phyloP scores from a whole-genome alignment of 805 yeast species.

The Metschnikowia dekortorum region DNA sequence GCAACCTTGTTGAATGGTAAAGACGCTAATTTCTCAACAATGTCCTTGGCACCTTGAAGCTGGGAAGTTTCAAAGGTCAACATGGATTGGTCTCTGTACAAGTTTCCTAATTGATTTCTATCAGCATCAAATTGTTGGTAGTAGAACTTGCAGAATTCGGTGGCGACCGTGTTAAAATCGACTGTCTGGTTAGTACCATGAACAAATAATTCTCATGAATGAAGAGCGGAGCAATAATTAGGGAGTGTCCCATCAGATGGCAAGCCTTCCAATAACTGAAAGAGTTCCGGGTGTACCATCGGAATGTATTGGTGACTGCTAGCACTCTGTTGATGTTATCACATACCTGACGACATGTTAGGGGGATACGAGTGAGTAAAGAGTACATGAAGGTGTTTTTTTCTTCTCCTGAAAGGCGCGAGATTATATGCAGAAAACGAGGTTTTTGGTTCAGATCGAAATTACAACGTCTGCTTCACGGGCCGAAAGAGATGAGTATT shows the following conservation, averaged over 20 bases:
- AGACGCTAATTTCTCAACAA: slow-evolving; percentile 85
- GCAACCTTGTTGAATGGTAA: slow-evolving; percentile 90
- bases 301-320: too few species aligned
- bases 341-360: slow-evolving; percentile 2
- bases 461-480: background rate
- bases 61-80: slow-evolving; percentile 93
- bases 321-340: background rate
- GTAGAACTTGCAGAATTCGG: slow-evolving; percentile 91
- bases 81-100: slow-evolving; percentile 97
- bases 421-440: background rate
- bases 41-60: slow-evolving; percentile 88
- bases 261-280: too few species aligned
- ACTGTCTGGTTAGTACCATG: slow-evolving; percentile 22
- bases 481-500: background rate
- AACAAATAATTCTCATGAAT: background rate
- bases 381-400: background rate
- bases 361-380: background rate
- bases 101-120: slow-evolving; percentile 85
- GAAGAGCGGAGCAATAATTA: background rate
- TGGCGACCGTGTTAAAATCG: slow-evolving; percentile 44
- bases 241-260: too few species aligned
- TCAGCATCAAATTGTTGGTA: slow-evolving; percentile 93
- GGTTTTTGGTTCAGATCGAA: too few species aligned
- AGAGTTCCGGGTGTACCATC: too few species aligned
- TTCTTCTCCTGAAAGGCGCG: background rate